Base-by-base conservation (phyloP, 495 filamentous ascomycete species). In the Neurospora tetrasperma region DNA sequence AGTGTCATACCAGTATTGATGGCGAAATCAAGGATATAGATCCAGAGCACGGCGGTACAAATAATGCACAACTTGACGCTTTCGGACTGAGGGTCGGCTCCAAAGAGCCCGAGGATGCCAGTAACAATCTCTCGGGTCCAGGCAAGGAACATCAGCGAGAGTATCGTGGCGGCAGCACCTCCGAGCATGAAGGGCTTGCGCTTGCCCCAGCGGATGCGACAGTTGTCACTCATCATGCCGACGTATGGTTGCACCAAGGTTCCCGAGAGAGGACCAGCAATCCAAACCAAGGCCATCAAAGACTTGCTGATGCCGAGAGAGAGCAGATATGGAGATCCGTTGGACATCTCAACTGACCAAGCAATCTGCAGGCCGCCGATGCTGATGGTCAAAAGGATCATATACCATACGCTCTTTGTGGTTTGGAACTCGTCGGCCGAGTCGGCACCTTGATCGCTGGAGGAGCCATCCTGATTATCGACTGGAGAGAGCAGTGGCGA, bases 221-320 rank as follows among this genome's bases (percentile, higher is more conserved):
- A 95, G 75, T 92, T 93, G 76, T 98, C 94, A 77, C 93, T 96
- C 76, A 92, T 87, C 78, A 97, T 94, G 70, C 94, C 94, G 35
- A 98, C 89, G 78, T 96, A 96, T n/a, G 94, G 94, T 83, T 98
- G 94, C 23, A 98, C 94, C 43, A 98, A 83, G 3, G 89, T 89
- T 14, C 94, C 94, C 3, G 93, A 93, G 35, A 98, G 84, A 5
- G 94, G 94, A 4, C 94, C 93, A 10, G 94, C 94, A 74, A 98
- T 94, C 94, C 94, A 98, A 35, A 97, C 94, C 72, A 97, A 86
- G 18, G 94, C 94, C 82, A 97, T 90, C n/a, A 97, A 82, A 42
- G 94, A 91, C 81, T 98, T 98, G 86, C 91, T 96, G 82, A 98
- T 85, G 8, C 94, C 94, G 20, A 98, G 88, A 8, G 93, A 94